Conservation (phyloP, 805 yeast genomes). For the Debaryomyces tyrocola region DNA sequence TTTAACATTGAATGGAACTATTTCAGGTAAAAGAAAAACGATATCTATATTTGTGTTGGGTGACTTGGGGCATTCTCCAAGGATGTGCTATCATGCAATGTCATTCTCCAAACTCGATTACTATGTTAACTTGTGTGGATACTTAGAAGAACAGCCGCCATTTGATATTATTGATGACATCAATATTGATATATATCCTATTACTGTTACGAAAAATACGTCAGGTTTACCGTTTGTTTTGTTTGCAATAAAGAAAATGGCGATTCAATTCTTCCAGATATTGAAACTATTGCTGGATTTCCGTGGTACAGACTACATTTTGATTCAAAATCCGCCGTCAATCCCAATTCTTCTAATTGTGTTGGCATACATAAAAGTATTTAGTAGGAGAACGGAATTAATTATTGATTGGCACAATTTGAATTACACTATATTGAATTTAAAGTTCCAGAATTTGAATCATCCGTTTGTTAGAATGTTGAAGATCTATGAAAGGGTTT, state of each 20-base stretch:
- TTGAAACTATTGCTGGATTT: slow-evolving; percentile 49
- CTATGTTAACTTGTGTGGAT: slow-evolving; percentile 83
- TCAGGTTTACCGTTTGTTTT: slow-evolving; percentile 50
- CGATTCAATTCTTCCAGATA: slow-evolving; percentile 52
- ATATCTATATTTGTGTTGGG: slow-evolving; percentile 84
- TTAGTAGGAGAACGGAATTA: slow-evolving; percentile 56
- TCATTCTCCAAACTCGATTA: slow-evolving; percentile 71
- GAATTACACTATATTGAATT: slow-evolving; percentile 76
- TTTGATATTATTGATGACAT: slow-evolving; percentile 48
- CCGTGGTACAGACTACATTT: slow-evolving; percentile 62
- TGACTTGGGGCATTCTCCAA: slow-evolving; percentile 91
- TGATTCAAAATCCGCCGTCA: slow-evolving; percentile 92
- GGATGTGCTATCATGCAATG: slow-evolving; percentile 88
- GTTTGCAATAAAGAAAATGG: slow-evolving; percentile 61
- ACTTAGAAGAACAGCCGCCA: slow-evolving; percentile 59
- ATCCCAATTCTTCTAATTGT: slow-evolving; percentile 75
- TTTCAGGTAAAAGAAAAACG: slow-evolving; percentile 39
- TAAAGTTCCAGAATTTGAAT: slow-evolving; percentile 52
- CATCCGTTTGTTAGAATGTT: slow-evolving; percentile 66
- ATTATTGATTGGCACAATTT: slow-evolving; percentile 96
- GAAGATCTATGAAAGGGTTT: slow-evolving; percentile 58
- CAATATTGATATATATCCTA: slow-evolving; percentile 51
- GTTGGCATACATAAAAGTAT: slow-evolving; percentile 49
- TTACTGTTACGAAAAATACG: slow-evolving; percentile 40
- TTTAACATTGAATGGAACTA: slow-evolving; percentile 22